These are phyloP conservation scores for Nakaseomyces uthaithaninus DNA, from an alignment of 1,139 yeast species.

Conservation along the genomic window DNA sequence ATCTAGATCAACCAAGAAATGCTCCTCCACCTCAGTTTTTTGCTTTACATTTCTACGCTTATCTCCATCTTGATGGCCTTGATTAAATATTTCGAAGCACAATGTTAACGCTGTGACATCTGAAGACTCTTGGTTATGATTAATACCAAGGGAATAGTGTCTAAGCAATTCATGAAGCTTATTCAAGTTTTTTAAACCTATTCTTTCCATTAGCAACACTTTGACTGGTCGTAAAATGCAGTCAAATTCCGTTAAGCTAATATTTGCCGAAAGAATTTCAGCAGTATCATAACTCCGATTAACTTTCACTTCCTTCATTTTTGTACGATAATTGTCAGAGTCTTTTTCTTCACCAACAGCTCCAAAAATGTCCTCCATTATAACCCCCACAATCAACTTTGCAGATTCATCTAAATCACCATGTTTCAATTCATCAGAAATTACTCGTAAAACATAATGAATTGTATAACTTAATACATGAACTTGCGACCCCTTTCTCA, in stretches of 20 bases:
- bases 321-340: slow-evolving; percentile 80
- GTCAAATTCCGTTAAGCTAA: slow-evolving; percentile 54
- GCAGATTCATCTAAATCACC: slow-evolving; percentile 75
- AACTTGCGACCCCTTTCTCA: slow-evolving; percentile 84
- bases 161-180: slow-evolving; percentile 74
- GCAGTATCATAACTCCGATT: slow-evolving; percentile 86
- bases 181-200: slow-evolving; percentile 60
- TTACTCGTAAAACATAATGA: slow-evolving; percentile 57
- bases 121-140: slow-evolving; percentile 51
- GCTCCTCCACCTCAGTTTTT: slow-evolving; percentile 40
- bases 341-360: slow-evolving; percentile 92
- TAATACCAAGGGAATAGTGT: slow-evolving; percentile 69
- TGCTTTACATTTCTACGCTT: slow-evolving; percentile 19
- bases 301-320: slow-evolving; percentile 84
- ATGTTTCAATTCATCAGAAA: slow-evolving; percentile 42
- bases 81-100: slow-evolving; percentile 65
- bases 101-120: slow-evolving; percentile 56
- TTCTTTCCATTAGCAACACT: slow-evolving; percentile 52
- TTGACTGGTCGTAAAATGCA: slow-evolving; percentile 63
- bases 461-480: slow-evolving; percentile 88
- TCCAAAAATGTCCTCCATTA: slow-evolving; percentile 93
- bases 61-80: slow-evolving; percentile 37
- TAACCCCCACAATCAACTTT: slow-evolving; percentile 51
- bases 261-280: slow-evolving; percentile 62
- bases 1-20: slow-evolving; percentile 61